Conservation (phyloP, 805 yeast species). For the Kuraishia ogatae region DNA sequence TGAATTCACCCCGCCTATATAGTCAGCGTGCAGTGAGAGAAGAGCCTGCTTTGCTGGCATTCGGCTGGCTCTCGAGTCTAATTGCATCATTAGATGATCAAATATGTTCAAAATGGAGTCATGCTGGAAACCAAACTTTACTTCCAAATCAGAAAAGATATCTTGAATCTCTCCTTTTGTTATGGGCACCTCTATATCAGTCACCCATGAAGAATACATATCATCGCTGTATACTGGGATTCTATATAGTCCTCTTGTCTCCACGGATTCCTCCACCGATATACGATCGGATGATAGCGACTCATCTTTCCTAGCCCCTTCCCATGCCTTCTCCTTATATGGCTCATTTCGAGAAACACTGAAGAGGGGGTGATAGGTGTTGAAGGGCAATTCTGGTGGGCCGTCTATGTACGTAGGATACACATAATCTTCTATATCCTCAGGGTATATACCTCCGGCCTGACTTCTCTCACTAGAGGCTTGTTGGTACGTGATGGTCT, state of each 20-base stretch:
- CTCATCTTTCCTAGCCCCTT: background rate
- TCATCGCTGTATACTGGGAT: conserved; percentile 11
- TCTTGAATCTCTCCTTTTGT: conserved; percentile 52
- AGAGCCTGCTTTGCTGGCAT: conserved; percentile 66
- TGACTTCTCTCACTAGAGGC: background rate
- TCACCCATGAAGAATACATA: conserved; percentile 51
- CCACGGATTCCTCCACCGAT: background rate
- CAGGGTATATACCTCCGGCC: background rate
- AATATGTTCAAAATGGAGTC: conserved; percentile 73
- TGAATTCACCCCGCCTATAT: conserved; percentile 84
- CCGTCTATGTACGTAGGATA: background rate
- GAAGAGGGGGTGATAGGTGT: background rate
- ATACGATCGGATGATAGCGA: background rate
- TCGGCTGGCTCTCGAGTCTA: conserved; percentile 84
- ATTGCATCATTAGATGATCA: conserved; percentile 69
- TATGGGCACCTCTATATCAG: conserved; percentile 64
- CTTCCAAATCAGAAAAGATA: conserved; percentile 50
- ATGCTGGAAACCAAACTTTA: conserved; percentile 75
- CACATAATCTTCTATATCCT: background rate
- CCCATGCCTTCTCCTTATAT: background rate
- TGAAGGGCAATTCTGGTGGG: background rate
- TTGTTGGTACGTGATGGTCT: background rate
- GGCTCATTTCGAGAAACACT: background rate
- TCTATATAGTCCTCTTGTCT: background rate
- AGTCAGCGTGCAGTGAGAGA: conserved; percentile 74